Conservation (phyloP, 176 grass and related monocot genomes). For the Echinochloa phyllopogon region DNA sequence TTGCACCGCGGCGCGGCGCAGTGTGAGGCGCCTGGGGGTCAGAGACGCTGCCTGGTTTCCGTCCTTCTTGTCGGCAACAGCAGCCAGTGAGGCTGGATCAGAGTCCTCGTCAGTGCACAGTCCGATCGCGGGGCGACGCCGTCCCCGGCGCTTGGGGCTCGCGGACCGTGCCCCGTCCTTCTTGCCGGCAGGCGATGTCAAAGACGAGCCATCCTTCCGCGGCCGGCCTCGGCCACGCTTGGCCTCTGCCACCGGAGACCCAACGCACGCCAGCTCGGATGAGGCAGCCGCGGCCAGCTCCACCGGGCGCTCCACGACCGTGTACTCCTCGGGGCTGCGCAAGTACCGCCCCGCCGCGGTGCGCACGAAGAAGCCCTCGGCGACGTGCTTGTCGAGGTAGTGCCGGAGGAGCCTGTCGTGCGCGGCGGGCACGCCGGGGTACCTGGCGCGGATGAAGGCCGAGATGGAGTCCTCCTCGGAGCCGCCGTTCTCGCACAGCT, state of each 20-base stretch:
- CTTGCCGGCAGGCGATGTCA: neutral
- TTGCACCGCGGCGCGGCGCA: neutral
- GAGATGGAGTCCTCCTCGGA: conserved; percentile 47
- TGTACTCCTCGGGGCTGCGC: neutral
- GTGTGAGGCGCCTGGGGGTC: conserved; percentile 17
- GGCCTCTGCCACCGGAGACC: neutral
- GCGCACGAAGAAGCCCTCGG: conserved; percentile 44
- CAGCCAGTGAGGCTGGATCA: neutral
- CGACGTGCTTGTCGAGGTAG: conserved; percentile 63
- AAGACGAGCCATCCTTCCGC: conserved; percentile 6
- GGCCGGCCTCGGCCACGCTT: conserved; percentile 40
- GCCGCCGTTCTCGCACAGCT: conserved; percentile 43
- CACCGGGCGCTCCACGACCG: neutral
- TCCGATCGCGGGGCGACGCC: neutral
- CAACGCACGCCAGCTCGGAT: neutral
- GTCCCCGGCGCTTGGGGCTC: conserved; percentile 3
- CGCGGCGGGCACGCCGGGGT: conserved; percentile 39
- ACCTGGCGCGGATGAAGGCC: conserved; percentile 38
- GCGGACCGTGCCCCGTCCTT: neutral
- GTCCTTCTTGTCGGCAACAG: neutral
- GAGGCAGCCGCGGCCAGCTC: neutral
- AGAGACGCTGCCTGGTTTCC: neutral
- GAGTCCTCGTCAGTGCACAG: neutral
- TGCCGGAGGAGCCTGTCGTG: conserved; percentile 55
- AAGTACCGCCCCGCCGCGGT: conserved; percentile 28